phyloP scores from a whole-genome alignment of 2,329 filamentous ascomycete genomes.

The Xylaria polymorpha region DNA sequence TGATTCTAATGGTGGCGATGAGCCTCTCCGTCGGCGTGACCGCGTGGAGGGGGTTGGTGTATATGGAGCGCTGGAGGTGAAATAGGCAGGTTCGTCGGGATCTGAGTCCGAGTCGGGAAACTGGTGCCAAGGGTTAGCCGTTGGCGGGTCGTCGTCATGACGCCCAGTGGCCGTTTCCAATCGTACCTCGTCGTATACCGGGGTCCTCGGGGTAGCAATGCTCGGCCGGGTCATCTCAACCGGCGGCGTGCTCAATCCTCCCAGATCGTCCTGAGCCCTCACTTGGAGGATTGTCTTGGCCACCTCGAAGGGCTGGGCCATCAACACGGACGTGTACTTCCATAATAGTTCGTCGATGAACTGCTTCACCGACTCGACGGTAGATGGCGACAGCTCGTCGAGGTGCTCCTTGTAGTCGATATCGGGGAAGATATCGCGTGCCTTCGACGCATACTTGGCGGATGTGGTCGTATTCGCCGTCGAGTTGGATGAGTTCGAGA shows the following conservation, averaged over 20 bases:
- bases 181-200: slow-evolving; percentile 51
- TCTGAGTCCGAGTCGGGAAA: slow-evolving; percentile 73
- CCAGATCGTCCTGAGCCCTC: slow-evolving; percentile 65
- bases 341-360: slow-evolving; percentile 87
- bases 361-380: slow-evolving; percentile 78
- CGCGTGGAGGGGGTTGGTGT: slow-evolving; percentile 63
- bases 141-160: neutral
- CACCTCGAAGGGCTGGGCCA: slow-evolving; percentile 96
- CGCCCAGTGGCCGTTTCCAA: slow-evolving; percentile 34
- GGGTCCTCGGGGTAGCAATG: slow-evolving; percentile 52
- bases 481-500: slow-evolving; percentile 55
- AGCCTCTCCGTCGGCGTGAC: slow-evolving; percentile 50
- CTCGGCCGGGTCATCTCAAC: slow-evolving; percentile 48
- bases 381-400: slow-evolving; percentile 78
- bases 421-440: slow-evolving; percentile 87
- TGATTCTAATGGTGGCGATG: slow-evolving; percentile 50
- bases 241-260: slow-evolving; percentile 49
- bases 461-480: slow-evolving; percentile 52
- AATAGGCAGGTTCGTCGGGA: slow-evolving; percentile 84
- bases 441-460: slow-evolving; percentile 67
- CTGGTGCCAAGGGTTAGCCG: slow-evolving; percentile 37
- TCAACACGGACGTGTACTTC: slow-evolving; percentile 89
- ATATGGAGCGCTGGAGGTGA: slow-evolving; percentile 72
- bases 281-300: slow-evolving; percentile 94
- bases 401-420: slow-evolving; percentile 93